Base-by-base conservation (phyloP, 2,329 filamentous ascomycete genomes). In the Didymella arachidicola region DNA sequence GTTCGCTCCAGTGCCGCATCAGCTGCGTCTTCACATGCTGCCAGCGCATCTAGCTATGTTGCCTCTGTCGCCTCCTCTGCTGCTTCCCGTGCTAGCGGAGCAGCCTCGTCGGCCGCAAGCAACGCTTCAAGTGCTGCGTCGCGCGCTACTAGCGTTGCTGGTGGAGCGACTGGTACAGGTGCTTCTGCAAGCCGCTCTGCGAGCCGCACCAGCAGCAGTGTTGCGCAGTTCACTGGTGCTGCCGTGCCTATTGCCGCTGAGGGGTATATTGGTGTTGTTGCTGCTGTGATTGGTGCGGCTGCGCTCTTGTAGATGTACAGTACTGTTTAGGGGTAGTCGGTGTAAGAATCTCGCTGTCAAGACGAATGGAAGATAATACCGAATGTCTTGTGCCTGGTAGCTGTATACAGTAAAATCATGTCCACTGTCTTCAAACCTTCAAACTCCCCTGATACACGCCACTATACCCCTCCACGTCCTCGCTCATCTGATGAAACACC, bases 271-370 rank as follows among this genome's bases (percentile, higher is more conserved):
- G 56, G 56, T 53, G 53, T 60, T 1, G 52, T 61, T 10, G 39
- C 44, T 7, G 58, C 52, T n/a, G 53, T 57, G 22, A 44, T 63
- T 22, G 62, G 60, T 39, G 43, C 55, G 36, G 55, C 54, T 60
- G 62, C 58, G 14, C 16, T 36, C 4, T 18, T 36, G 32, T 36
- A 36, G 32, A 16, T n/a, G 32, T 16, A 7, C 14, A 16, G 32
- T 12, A 34, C 7, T 5, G 2, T 34, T 4, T 6, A 30, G 7
- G 32, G 5, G 32, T 34, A 14, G 2, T 4, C 2, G 32, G 16
- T n/a, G 14, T 34, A 14, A 34, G 1, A 14, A 34, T 16, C 5
- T 34, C 3, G 16, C 7, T 12, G 16, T 34, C 14, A n/a, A 8
- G 7, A 16, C 16, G 32, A 6, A 16, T 34, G 16, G 32, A 7